Evolutionary conservation across 352 stramenopile species (phyloP).

Genomic region (Discostella stelligera): DNA sequence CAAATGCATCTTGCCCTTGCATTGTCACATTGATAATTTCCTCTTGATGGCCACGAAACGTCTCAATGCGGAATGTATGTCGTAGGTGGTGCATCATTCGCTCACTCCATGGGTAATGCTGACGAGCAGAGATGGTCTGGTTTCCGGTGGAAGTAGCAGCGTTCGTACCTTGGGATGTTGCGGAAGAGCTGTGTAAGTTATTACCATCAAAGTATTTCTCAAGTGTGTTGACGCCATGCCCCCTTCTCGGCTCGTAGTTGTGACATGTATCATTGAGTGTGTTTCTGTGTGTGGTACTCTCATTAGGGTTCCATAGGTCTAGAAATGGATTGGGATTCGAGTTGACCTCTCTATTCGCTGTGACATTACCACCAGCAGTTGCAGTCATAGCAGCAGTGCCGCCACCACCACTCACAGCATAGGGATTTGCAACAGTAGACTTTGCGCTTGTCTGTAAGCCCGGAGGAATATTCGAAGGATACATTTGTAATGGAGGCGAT

Average conservation of each 20-base stretch:
- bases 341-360: background rate
- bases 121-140: background rate
- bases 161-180: background rate
- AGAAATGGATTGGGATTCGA: conserved; percentile 42
- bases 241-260: background rate
- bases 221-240: conserved; percentile 12
- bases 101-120: conserved; percentile 46
- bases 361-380: background rate
- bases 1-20: conserved; percentile 87
- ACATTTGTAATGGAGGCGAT: conserved; percentile 23
- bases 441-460: conserved; percentile 7
- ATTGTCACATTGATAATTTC: conserved; percentile 90
- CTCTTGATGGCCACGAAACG: conserved; percentile 88
- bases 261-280: background rate
- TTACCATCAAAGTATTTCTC: conserved; percentile 38
- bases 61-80: conserved; percentile 81
- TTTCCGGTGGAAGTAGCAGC: background rate
- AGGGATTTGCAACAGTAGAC: background rate
- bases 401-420: background rate
- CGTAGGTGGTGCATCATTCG: conserved; percentile 51
- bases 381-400: background rate
- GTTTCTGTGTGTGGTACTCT: background rate
- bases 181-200: conserved; percentile 1
- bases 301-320: conserved; percentile 38
- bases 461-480: conserved; percentile 9